Percentiles rank a stretch among this genome's conserved stretches.
These are phyloP conservation scores for Scortechinia acanthostroma DNA, from an alignment of 2,329 filamentous ascomycete genomes.

Conservation along the genomic window DNA sequence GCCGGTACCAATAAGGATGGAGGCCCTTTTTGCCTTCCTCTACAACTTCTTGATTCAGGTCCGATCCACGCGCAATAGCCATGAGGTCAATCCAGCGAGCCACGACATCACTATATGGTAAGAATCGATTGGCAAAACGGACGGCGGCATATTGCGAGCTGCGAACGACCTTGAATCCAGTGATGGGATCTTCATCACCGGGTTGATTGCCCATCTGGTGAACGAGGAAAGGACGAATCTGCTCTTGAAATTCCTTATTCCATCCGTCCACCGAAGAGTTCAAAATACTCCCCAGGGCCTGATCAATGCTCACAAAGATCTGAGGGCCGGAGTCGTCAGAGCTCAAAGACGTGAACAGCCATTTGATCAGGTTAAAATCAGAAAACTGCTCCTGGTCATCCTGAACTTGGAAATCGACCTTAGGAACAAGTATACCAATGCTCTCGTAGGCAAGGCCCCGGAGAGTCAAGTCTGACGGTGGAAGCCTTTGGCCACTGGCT, in stretches of 20 bases:
- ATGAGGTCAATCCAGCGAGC: slow-evolving; percentile 85
- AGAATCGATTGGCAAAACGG: slow-evolving; percentile 82
- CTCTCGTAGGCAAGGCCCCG: slow-evolving; percentile 67
- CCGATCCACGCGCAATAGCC: slow-evolving; percentile 59
- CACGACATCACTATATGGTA: slow-evolving; percentile 71
- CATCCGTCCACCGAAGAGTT: neutral
- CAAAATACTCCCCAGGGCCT: neutral
- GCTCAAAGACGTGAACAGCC: slow-evolving; percentile 1
- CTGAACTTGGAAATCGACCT: neutral
- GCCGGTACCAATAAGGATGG: slow-evolving; percentile 49
- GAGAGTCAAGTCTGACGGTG: neutral
- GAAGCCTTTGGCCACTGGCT: neutral
- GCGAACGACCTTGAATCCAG: slow-evolving; percentile 32
- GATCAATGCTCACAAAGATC: slow-evolving; percentile 2
- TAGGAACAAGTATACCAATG: slow-evolving; percentile 67
- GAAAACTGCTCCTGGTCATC: neutral
- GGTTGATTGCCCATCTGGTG: neutral
- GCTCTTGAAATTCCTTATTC: neutral
- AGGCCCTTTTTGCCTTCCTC: slow-evolving; percentile 87
- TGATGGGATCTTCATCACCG: neutral
- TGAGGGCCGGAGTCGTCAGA: neutral
- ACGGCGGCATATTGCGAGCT: slow-evolving; percentile 77
- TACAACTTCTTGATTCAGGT: slow-evolving; percentile 73
- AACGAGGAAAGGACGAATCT: neutral
- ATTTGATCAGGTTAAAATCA: neutral